Percentiles rank a stretch among this genome's conserved stretches.
Evolutionary conservation across 2,329 filamentous ascomycete species (phyloP).

Genomic region (Cytospora schulzeri): DNA sequence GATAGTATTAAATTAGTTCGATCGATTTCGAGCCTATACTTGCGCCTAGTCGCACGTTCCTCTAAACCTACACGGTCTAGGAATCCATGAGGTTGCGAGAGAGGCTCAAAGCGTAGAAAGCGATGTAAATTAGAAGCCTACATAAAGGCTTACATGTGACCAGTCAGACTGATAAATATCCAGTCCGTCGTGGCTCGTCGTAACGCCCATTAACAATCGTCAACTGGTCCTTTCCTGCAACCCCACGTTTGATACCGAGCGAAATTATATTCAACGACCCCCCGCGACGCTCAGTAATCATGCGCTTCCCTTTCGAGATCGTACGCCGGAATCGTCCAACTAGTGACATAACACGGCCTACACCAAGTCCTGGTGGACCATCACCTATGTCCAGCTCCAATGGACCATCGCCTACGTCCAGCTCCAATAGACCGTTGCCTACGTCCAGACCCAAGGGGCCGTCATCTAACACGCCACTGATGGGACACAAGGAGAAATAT

Average conservation of each 20-base stretch:
- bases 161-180: background rate
- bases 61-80: background rate
- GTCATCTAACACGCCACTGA: background rate
- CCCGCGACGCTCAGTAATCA: background rate
- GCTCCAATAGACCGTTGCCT: background rate
- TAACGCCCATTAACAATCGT: background rate
- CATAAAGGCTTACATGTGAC: background rate
- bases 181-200: background rate
- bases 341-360: no score
- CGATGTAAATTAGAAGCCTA: background rate
- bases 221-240: background rate
- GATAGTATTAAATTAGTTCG: background rate
- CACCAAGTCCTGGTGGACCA: no score
- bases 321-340: background rate
- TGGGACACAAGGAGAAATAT: background rate
- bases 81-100: background rate
- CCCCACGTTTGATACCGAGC: background rate
- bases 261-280: background rate
- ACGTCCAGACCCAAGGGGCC: background rate
- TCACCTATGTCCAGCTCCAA: no score
- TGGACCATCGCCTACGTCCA: no score
- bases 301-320: background rate
- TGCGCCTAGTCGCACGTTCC: background rate
- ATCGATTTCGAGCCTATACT: background rate
- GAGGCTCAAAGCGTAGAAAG: background rate